These are phyloP conservation scores for Ophiocordyceps australis DNA, from an alignment of 2,329 filamentous ascomycete genomes.

Conservation along the genomic window DNA sequence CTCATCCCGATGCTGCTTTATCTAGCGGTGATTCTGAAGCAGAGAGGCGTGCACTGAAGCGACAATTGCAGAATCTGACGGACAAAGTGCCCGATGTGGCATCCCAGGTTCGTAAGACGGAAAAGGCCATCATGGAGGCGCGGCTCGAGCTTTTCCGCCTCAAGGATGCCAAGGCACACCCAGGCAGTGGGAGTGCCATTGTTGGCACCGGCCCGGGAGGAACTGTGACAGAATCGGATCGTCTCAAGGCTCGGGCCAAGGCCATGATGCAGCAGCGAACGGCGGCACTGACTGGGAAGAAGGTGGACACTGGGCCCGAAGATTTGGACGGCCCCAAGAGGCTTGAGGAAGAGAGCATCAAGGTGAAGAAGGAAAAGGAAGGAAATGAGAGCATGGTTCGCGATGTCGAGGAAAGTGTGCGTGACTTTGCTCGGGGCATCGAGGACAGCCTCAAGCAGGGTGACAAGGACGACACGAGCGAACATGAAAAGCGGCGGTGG, in stretches of 20 bases:
- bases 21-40: conserved; percentile 66
- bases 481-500: conserved; percentile 88
- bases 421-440: conserved; percentile 68
- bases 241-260: conserved; percentile 84
- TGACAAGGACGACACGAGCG: conserved; percentile 52
- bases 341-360: conserved; percentile 73
- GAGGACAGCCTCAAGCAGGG: conserved; percentile 80
- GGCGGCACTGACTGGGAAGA: conserved; percentile 77
- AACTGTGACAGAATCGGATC: conserved; percentile 77
- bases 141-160: conserved; percentile 84
- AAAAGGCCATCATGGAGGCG: conserved; percentile 84
- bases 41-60: conserved; percentile 68
- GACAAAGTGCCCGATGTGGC: conserved; percentile 85
- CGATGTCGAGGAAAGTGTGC: conserved; percentile 91
- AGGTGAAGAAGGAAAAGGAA: conserved; percentile 69
- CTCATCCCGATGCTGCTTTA: conserved; percentile 59
- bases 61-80: conserved; percentile 73
- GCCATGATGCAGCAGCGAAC: conserved; percentile 98
- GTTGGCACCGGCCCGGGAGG: conserved; percentile 89
- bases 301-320: conserved; percentile 49
- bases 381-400: conserved; percentile 92
- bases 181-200: conserved; percentile 60
- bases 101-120: conserved; percentile 76
- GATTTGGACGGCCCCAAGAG: conserved; percentile 66
- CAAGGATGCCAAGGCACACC: conserved; percentile 83